Base-by-base conservation (phyloP, 2,329 filamentous ascomycete genomes). In the Simplicillium sp. region DNA sequence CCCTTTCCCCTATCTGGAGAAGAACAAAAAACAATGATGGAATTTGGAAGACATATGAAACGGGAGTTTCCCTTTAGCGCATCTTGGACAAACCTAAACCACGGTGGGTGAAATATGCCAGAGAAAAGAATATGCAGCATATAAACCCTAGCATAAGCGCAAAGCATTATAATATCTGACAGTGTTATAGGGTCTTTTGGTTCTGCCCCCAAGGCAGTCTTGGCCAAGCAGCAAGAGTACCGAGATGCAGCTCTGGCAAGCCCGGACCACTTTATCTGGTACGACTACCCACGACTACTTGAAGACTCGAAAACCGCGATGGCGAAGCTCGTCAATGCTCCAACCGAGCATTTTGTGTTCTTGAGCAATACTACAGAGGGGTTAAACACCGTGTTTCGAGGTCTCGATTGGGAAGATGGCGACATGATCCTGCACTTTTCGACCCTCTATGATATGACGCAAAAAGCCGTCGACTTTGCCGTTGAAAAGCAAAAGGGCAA, bases 111-210 rank as follows among this genome's bases (percentile, higher is more conserved):
- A 11, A 17, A 37, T n/a, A n/a, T n/a, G n/a, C n/a, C n/a, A n/a
- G 8, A 15, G 15, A 8, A 35, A 11, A 35, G 8, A 13, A 8
- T 35, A 9, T 16, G 33, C 14, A 8, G 25, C 29, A 11, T 11
- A 11, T 18, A 29, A 35, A 38, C 12, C 16, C 25, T 18, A 7
- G 14, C 16, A 7, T 17, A 3, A 15, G 9, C 29, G 13, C 13
- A 12, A 12, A 7, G 11, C 29, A 43, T 3, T 17, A 3, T 8
- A 13, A 8, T 11, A n/a, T n/a, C n/a, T n/a, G n/a, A n/a, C n/a
- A n/a, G n/a, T n/a, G n/a, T n/a, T n/a, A 2, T 12, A n/a, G 84
- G 87, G 38, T 94, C 87, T 1, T 95, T 86, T 56, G 89, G 89
- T 29, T 80, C 82, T 2, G 80, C 81, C 51, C 88, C 89, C 3